Percentiles rank a stretch among this genome's conserved stretches.
Conservation (phyloP, 805 yeast genomes). For the Kluyveromyces siamensis region DNA sequence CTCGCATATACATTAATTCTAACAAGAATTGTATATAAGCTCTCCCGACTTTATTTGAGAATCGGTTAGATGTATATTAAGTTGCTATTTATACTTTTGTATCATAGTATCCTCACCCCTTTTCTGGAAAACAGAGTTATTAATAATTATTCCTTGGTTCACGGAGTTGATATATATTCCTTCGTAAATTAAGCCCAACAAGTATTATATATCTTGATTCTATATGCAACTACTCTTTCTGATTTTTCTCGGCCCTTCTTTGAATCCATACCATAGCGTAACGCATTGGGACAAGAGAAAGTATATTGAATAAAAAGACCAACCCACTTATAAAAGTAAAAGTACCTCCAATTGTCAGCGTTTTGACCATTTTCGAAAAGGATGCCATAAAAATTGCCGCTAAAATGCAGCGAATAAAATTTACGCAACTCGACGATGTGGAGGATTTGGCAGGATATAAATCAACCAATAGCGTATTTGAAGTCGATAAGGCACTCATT, state of each 20-base stretch:
- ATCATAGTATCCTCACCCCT: not conserved
- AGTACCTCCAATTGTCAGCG: slow-evolving; percentile 64
- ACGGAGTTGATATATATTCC: not conserved
- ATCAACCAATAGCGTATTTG: slow-evolving; percentile 64
- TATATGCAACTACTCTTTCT: not conserved
- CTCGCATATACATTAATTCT: not conserved
- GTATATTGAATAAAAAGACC: slow-evolving; percentile 23
- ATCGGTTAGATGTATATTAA: not conserved
- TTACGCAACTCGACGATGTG: slow-evolving; percentile 62
- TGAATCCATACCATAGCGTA: slow-evolving; percentile 31
- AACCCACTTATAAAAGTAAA: slow-evolving; percentile 59
- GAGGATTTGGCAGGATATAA: slow-evolving; percentile 62
- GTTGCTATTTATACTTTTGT: not conserved
- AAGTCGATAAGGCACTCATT: slow-evolving; percentile 45
- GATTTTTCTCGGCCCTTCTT: slow-evolving; percentile 8
- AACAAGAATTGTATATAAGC: not conserved
- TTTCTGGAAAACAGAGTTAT: not conserved
- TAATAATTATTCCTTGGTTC: not conserved
- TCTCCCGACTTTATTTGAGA: not conserved
- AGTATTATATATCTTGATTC: no score
- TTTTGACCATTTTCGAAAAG: slow-evolving; percentile 46
- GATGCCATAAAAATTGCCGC: slow-evolving; percentile 67
- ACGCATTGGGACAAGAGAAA: slow-evolving; percentile 28
- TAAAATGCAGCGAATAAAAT: slow-evolving; percentile 58
- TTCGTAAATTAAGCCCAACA: no score